Evolutionary conservation across 306 rosid genomes (phyloP).

Genomic region (Cucurbita pepo): DNA sequence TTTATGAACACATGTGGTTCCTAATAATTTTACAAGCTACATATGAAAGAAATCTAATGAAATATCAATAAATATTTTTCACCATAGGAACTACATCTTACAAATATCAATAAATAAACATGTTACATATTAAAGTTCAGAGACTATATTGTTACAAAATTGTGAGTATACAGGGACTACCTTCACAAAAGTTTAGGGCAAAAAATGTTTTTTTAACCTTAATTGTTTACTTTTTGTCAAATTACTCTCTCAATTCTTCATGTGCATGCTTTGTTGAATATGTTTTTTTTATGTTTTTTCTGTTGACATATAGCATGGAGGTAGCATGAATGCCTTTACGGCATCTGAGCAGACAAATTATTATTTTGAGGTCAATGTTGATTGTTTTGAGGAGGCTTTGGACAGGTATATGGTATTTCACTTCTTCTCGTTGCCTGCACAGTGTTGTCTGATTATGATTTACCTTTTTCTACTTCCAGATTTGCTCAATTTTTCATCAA

Average conservation of each 20-base stretch:
- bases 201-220: too few species aligned
- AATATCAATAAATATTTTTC: too few species aligned
- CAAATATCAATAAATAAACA: too few species aligned
- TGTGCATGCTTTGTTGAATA: background rate
- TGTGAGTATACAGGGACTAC: too few species aligned
- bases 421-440: background rate
- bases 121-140: too few species aligned
- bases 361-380: constrained; percentile 58
- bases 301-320: constrained; percentile 55
- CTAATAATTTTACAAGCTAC: too few species aligned
- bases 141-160: too few species aligned
- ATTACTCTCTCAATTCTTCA: background rate
- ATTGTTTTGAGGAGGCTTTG: constrained; percentile 86
- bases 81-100: too few species aligned
- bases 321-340: constrained; percentile 79
- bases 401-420: constrained; percentile 47
- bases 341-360: constrained; percentile 57
- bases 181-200: too few species aligned
- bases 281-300: background rate
- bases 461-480: constrained; percentile 20
- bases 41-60: too few species aligned
- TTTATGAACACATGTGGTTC: too few species aligned
- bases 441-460: background rate
- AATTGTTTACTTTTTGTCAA: background rate
- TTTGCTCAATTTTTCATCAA: constrained; percentile 88